phyloP scores from a whole-genome alignment of 306 rosid species.

The Herpetospermum pedunculosum region DNA sequence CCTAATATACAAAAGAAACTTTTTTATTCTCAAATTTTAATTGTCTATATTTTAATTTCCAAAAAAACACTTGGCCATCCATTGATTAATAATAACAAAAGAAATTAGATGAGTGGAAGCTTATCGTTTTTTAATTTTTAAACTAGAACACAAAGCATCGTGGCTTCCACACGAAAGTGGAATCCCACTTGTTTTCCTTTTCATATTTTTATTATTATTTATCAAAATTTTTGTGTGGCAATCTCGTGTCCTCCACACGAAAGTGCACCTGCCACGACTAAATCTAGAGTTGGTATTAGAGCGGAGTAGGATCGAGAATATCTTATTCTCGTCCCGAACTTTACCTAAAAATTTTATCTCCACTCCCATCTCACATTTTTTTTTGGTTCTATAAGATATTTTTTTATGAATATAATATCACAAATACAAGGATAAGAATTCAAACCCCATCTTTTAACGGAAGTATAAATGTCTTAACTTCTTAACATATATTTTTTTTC shows the following conservation, averaged over 20 bases:
- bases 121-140: not conserved
- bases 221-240: not conserved
- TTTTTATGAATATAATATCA: no score
- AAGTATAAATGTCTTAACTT: no score
- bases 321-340: no score
- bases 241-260: not conserved
- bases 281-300: not conserved
- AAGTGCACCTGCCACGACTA: not conserved
- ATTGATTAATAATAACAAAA: not conserved
- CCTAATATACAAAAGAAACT: not conserved
- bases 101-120: not conserved
- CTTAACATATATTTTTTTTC: no score
- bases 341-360: no score
- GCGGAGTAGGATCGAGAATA: not conserved
- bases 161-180: conserved; percentile 4
- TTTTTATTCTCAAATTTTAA: not conserved
- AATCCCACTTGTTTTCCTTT: not conserved
- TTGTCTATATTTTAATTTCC: not conserved
- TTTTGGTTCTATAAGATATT: no score
- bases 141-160: not conserved
- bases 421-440: no score
- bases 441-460: no score
- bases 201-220: not conserved
- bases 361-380: no score
- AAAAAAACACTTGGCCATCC: not conserved